A percentile compares a stretch with the other conserved stretches of the same genome.
Evolutionary conservation across 495 filamentous ascomycete genomes (phyloP).

Genomic region (Lophiotrema nucula): DNA sequence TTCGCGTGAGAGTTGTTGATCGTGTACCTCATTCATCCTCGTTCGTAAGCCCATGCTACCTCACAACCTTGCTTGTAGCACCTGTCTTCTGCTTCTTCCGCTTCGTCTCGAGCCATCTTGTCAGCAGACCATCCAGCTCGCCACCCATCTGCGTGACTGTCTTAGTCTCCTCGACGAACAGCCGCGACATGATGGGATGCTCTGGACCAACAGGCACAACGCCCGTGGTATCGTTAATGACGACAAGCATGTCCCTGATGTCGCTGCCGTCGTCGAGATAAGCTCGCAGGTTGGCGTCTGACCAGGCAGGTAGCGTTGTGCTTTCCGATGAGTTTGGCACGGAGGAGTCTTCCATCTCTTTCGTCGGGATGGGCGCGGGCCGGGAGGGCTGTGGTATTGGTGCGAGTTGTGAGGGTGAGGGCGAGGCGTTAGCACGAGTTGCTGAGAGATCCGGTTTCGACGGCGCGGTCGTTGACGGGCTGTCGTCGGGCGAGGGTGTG

Average conservation of each 20-base stretch:
- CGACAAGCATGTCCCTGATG: constrained; percentile 82
- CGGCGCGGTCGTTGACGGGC: constrained; percentile 19
- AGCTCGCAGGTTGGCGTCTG: constrained; percentile 74
- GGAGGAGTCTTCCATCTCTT: constrained; percentile 22
- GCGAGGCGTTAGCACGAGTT: constrained; percentile 13
- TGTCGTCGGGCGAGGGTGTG: constrained; percentile 29
- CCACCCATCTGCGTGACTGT: constrained; percentile 16
- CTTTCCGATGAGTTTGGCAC: constrained; percentile 25
- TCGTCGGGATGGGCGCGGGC: constrained; percentile 29
- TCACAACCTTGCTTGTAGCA: not conserved
- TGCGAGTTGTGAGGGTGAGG: constrained; percentile 21
- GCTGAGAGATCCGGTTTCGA: constrained; percentile 19
- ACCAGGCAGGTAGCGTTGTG: constrained; percentile 61
- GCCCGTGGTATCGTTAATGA: constrained; percentile 87
- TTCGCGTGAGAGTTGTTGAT: too few relatives aligned
- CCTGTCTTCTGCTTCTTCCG: constrained; percentile 10
- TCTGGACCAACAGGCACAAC: constrained; percentile 72
- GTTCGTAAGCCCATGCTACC: not conserved
- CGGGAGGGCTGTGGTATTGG: constrained; percentile 26
- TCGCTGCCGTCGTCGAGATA: constrained; percentile 93
- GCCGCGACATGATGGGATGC: constrained; percentile 74
- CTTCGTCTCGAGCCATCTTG: constrained; percentile 24
- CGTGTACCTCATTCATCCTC: too few relatives aligned
- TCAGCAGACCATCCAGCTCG: constrained; percentile 24
- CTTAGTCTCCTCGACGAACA: constrained; percentile 79